phyloP scores from a whole-genome alignment of 768 basidiomycete species.

The Leucogyrophana mollusca region DNA sequence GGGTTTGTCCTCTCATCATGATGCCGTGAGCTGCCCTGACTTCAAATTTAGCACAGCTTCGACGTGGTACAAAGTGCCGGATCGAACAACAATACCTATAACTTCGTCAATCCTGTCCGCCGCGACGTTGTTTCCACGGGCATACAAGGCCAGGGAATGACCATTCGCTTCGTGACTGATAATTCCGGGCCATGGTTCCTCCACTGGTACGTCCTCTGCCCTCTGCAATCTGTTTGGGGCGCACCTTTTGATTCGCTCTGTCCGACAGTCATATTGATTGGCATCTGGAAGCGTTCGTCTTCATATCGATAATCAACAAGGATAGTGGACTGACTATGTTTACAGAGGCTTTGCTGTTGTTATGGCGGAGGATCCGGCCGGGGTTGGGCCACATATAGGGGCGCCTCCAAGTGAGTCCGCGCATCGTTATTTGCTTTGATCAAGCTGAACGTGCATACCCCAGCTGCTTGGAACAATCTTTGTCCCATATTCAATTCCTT shows the following conservation, averaged over 20 bases:
- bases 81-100: conserved; percentile 13
- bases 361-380: conserved; percentile 22
- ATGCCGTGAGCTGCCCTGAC: neutral
- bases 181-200: conserved; percentile 62
- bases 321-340: neutral
- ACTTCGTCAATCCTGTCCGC: conserved; percentile 36
- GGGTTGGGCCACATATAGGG: conserved; percentile 11
- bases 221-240: neutral
- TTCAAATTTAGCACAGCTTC: conserved; percentile 29
- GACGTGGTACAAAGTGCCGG: conserved; percentile 33
- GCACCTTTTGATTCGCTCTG: neutral
- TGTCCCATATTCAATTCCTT: conserved; percentile 23
- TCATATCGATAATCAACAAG: no score
- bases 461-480: conserved; percentile 23
- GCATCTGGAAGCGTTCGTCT: conserved; percentile 23
- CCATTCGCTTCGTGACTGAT: conserved; percentile 58
- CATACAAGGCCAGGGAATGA: conserved; percentile 38
- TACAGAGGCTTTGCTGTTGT: conserved; percentile 25
- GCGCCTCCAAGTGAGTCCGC: conserved; percentile 14
- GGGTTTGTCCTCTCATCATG: conserved; percentile 14
- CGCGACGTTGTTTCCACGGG: conserved; percentile 29
- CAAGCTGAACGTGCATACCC: neutral
- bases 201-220: conserved; percentile 29
- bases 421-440: neutral
- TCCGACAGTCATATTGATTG: conserved; percentile 26